These are phyloP conservation scores for Daphne laureola DNA, from an alignment of 441 rosid genomes.

Conservation along the genomic window DNA sequence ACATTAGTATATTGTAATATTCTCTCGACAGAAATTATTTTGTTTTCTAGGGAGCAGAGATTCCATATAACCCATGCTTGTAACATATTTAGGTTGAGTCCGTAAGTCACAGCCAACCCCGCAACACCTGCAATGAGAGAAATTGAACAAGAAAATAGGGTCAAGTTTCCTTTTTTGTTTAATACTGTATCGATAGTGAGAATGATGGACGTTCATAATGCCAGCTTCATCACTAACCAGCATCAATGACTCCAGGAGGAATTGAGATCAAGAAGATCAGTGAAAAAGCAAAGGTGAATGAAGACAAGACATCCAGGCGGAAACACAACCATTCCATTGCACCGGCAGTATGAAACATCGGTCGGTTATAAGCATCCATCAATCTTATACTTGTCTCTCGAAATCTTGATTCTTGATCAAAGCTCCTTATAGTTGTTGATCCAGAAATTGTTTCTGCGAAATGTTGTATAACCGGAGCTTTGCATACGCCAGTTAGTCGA, in stretches of 20 bases:
- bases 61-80: conserved; percentile 73
- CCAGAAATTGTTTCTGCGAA: conserved; percentile 88
- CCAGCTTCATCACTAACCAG: conserved; percentile 39
- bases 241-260: conserved; percentile 64
- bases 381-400: conserved; percentile 51
- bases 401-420: conserved; percentile 71
- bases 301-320: conserved; percentile 64
- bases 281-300: conserved; percentile 60
- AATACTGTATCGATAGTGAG: neutral
- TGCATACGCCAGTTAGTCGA: conserved; percentile 58
- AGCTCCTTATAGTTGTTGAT: conserved; percentile 78
- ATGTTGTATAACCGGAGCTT: conserved; percentile 79
- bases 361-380: conserved; percentile 61
- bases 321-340: conserved; percentile 89
- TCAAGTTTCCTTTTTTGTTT: conserved; percentile 18
- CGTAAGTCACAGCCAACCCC: conserved; percentile 85
- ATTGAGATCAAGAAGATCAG: conserved; percentile 63
- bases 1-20: conserved; percentile 67
- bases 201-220: neutral
- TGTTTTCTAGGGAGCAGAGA: conserved; percentile 65
- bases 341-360: conserved; percentile 48
- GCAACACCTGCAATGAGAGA: conserved; percentile 55
- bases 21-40: conserved; percentile 88
- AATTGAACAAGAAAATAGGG: conserved; percentile 5
- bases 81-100: conserved; percentile 61